These are phyloP conservation scores for Claviceps spartinae DNA, from an alignment of 2,329 filamentous ascomycete genomes.

Conservation along the genomic window DNA sequence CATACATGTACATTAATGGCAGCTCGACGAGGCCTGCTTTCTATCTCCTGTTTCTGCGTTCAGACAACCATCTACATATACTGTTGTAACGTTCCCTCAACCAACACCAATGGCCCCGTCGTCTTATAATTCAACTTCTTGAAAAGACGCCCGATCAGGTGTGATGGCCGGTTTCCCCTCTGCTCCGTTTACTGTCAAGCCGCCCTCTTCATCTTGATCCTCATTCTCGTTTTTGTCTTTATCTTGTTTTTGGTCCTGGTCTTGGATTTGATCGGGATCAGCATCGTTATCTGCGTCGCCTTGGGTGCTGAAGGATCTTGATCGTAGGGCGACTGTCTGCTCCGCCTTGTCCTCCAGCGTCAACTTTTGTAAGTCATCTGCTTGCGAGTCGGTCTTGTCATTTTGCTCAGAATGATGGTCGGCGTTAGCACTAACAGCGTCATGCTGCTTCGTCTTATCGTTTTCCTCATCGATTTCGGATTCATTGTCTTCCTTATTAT, in stretches of 20 bases:
- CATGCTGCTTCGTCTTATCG: slow-evolving; percentile 14
- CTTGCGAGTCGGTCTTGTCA: slow-evolving; percentile 15
- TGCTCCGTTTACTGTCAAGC: slow-evolving; percentile 18
- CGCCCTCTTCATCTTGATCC: slow-evolving; percentile 11
- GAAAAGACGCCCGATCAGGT: slow-evolving; percentile 46
- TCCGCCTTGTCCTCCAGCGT: slow-evolving; percentile 40
- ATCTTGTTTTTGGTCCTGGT: background rate
- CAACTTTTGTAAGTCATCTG: slow-evolving; percentile 40
- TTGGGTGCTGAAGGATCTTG: slow-evolving; percentile 12
- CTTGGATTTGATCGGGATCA: slow-evolving; percentile 16
- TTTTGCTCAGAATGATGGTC: slow-evolving; percentile 21
- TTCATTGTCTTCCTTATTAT: slow-evolving; percentile 7
- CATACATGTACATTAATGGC: too few relatives aligned
- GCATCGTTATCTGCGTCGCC: slow-evolving; percentile 12
- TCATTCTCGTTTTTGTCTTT: slow-evolving; percentile 12
- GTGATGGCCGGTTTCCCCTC: slow-evolving; percentile 30
- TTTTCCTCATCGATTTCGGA: slow-evolving; percentile 4
- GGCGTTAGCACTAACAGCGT: slow-evolving; percentile 7
- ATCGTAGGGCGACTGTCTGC: slow-evolving; percentile 38
- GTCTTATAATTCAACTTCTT: slow-evolving; percentile 45
- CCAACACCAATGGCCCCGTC: background rate
- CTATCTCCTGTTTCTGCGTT: too few relatives aligned
- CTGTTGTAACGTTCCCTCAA: too few relatives aligned
- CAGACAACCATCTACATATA: too few relatives aligned
- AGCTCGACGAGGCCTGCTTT: too few relatives aligned